phyloP scores from a whole-genome alignment of 2,329 filamentous ascomycete genomes.

The Chrysosporium keratinophilum region DNA sequence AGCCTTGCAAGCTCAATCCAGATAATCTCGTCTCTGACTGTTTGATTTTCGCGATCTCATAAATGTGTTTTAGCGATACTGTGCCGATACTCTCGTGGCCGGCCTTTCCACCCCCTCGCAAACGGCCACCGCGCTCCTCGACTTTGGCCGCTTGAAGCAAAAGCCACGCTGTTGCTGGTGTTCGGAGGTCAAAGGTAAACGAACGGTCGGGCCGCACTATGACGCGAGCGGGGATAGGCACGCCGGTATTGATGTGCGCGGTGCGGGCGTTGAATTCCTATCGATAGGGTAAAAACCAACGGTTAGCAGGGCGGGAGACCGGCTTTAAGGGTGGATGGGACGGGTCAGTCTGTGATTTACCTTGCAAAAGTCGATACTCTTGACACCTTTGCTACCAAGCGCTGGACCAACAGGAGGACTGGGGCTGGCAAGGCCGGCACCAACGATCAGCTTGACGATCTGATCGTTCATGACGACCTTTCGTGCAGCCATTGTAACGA shows the following conservation, averaged over 20 bases:
- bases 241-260: constrained; percentile 68
- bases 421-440: constrained; percentile 86
- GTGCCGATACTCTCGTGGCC: constrained; percentile 70
- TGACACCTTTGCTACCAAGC: constrained; percentile 92
- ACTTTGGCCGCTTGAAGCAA: constrained; percentile 75
- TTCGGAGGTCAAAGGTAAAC: constrained; percentile 87
- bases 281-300: constrained; percentile 8
- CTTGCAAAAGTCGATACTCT: constrained; percentile 99
- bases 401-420: constrained; percentile 94
- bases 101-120: constrained; percentile 63
- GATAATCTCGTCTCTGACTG: constrained; percentile 64
- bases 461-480: constrained; percentile 50
- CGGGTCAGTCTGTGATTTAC: constrained; percentile 38
- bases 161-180: constrained; percentile 85
- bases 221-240: constrained; percentile 80
- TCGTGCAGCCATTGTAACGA: constrained; percentile 24
- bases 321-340: background rate
- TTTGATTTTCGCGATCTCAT: constrained; percentile 97
- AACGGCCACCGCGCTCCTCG: constrained; percentile 58
- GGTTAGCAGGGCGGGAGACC: constrained; percentile 5
- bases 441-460: constrained; percentile 95
- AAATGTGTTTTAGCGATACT: constrained; percentile 88
- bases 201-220: constrained; percentile 86
- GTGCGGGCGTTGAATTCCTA: constrained; percentile 97
- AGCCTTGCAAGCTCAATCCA: constrained; percentile 56